These are phyloP conservation scores for Piper longum DNA, from an alignment of 164 flowering plant species.

Conservation along the genomic window DNA sequence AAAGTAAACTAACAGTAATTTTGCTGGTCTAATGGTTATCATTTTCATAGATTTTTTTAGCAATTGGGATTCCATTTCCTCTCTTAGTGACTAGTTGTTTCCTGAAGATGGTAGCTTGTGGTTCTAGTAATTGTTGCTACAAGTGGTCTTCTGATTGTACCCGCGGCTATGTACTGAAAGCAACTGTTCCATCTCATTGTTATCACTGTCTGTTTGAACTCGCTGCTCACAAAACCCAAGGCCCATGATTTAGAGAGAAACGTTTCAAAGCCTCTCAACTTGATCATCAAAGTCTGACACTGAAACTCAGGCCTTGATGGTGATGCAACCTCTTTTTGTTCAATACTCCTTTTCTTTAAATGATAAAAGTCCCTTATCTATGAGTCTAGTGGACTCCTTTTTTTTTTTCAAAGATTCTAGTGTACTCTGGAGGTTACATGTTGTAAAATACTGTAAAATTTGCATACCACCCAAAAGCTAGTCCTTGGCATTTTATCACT, in stretches of 20 bases:
- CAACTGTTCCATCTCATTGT: constrained; percentile 16
- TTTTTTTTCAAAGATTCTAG: too few species aligned
- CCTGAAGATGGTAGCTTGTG: background rate
- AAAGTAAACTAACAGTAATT: too few species aligned
- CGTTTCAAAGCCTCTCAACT: constrained; percentile 16
- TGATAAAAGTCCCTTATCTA: constrained; percentile 6
- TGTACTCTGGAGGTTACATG: too few species aligned
- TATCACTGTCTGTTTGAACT: constrained; percentile 13
- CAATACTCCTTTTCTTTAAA: constrained; percentile 5
- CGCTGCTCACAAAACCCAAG: constrained; percentile 17
- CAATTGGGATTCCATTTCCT: background rate
- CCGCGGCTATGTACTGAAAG: constrained; percentile 13
- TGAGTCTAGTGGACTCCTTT: constrained; percentile 9
- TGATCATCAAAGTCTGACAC: constrained; percentile 55
- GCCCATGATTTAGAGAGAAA: constrained; percentile 32
- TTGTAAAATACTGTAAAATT: too few species aligned
- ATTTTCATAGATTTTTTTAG: too few species aligned
- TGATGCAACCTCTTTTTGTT: constrained; percentile 11
- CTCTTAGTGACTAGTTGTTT: background rate
- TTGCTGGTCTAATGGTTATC: background rate
- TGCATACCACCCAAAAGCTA: too few species aligned
- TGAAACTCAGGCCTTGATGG: constrained; percentile 40
- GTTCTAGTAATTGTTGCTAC: background rate
- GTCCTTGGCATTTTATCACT: background rate
- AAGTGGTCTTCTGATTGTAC: constrained; percentile 2